phyloP scores from a whole-genome alignment of 495 filamentous ascomycete genomes.

The Talaromyces nanjingensis region DNA sequence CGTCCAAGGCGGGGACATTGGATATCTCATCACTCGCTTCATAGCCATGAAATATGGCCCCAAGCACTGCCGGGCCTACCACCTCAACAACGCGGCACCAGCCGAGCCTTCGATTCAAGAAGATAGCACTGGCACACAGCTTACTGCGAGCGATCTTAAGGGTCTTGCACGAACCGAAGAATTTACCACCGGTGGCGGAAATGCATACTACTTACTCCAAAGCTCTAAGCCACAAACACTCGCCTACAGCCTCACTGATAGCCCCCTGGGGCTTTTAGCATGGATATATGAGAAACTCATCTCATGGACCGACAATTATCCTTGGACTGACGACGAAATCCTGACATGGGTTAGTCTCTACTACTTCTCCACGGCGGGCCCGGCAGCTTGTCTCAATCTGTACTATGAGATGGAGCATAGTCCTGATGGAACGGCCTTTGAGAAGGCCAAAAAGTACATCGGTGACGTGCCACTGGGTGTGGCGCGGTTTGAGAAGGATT shows the following conservation, averaged over 20 bases:
- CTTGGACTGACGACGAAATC: slow-evolving; percentile 63
- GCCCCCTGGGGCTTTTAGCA: slow-evolving; percentile 52
- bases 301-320: slow-evolving; percentile 59
- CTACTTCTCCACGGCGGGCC: slow-evolving; percentile 49
- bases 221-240: slow-evolving; percentile 59
- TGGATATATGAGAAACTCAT: slow-evolving; percentile 69
- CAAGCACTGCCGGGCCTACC: slow-evolving; percentile 49
- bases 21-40: slow-evolving; percentile 51
- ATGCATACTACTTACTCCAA: slow-evolving; percentile 49
- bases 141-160: slow-evolving; percentile 21
- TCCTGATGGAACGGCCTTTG: slow-evolving; percentile 7
- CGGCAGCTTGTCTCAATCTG: slow-evolving; percentile 47
- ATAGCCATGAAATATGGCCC: slow-evolving; percentile 50
- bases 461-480: slow-evolving; percentile 47
- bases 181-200: slow-evolving; percentile 42
- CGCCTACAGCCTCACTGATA: slow-evolving; percentile 49
- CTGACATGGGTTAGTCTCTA: slow-evolving; percentile 62
- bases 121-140: slow-evolving; percentile 12
- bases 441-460: slow-evolving; percentile 17
- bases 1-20: slow-evolving; percentile 64
- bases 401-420: slow-evolving; percentile 50
- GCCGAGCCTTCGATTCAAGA: slow-evolving; percentile 20
- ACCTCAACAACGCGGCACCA: slow-evolving; percentile 55
- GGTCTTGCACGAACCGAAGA: slow-evolving; percentile 41
- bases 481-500: slow-evolving; percentile 44